Base-by-base conservation (phyloP, 2,329 filamentous ascomycete genomes). In the Rhynchosporium agropyri region DNA sequence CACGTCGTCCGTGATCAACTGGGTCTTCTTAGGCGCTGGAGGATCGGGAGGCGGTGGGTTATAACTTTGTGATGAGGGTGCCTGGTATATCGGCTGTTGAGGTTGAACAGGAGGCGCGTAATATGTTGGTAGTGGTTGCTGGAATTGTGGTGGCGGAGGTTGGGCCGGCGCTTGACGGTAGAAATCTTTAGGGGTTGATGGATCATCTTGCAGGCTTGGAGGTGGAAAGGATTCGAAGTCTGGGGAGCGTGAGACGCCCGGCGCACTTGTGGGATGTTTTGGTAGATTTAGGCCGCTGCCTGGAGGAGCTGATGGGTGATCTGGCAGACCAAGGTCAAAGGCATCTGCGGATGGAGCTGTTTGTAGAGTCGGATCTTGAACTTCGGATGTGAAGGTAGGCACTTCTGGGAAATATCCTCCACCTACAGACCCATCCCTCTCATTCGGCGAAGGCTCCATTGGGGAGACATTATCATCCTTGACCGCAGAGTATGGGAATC, bases 1-100 rank as follows among this genome's bases (percentile, higher is more conserved):
- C 63, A 82, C 79, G 67, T 92, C 89, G 67, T 97, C 91, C 10
- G 77, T 80, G 4, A 77, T 79, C 59, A 89, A 83, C 4, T 80
- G 65, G 5, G 62, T 29, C 12, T 65, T 67, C n/a, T 70, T 31
- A 67, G 61, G 28, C 9, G 62, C 60, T 1, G 75, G 70, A n/a
- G 72, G 71, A 15, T 48, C 54, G 36, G 60, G 61, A 31, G 57
- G 60, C 31, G 53, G 58, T 29, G 63, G 54, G 4, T 61, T 59
- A 13, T 54, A 53, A 40, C 50, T 40, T 36, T 57, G 61, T 4
- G 57, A 55, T 36, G 61, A 29, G 50, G 60, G 46, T 51, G 65
- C 62, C 43, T 70, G 68, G 46, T 68, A 65, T 13, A 38, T 59
- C 46, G 51, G 61, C 42, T 53, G 62, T 49, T 63, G 56, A 29